Percentiles rank a stretch among this genome's conserved stretches.
Evolutionary conservation across 805 yeast species (phyloP).

Genomic region (Zygotorulaspora chibaensis): DNA sequence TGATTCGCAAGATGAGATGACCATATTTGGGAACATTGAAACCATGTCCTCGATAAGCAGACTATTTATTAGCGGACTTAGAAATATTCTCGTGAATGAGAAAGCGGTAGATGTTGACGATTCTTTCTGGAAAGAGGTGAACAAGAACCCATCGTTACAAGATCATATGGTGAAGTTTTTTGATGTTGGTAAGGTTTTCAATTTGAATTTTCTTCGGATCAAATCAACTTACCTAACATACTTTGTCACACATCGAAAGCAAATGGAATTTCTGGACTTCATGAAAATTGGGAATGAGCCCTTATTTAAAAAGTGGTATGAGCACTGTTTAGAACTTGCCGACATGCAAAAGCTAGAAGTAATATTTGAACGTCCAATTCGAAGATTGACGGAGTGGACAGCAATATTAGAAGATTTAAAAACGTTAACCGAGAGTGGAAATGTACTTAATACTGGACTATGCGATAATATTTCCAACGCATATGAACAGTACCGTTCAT

Average conservation of each 20-base stretch:
- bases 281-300: conserved; percentile 17
- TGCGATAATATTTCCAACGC: conserved; percentile 3
- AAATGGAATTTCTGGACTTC: conserved; percentile 25
- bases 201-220: conserved; percentile 32
- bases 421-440: background rate
- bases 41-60: conserved; percentile 38
- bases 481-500: conserved; percentile 13
- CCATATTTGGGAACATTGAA: conserved; percentile 43
- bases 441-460: background rate
- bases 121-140: conserved; percentile 14
- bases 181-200: conserved; percentile 32
- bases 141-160: conserved; percentile 3
- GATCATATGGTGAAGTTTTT: conserved; percentile 10
- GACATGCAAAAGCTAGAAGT: conserved; percentile 30
- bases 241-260: conserved; percentile 31
- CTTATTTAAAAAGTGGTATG: conserved; percentile 34
- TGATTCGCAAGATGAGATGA: conserved; percentile 33
- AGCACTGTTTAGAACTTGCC: conserved; percentile 30
- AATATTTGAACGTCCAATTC: conserved; percentile 33
- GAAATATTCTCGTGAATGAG: background rate
- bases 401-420: conserved; percentile 9
- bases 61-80: conserved; percentile 24
- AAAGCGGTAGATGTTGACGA: conserved; percentile 6
- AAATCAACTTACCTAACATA: conserved; percentile 36
- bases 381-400: conserved; percentile 30